A percentile compares a stretch with the other conserved stretches of the same genome.
Conservation (phyloP, 2,329 filamentous ascomycete genomes). For the Botrytis sinoallii region DNA sequence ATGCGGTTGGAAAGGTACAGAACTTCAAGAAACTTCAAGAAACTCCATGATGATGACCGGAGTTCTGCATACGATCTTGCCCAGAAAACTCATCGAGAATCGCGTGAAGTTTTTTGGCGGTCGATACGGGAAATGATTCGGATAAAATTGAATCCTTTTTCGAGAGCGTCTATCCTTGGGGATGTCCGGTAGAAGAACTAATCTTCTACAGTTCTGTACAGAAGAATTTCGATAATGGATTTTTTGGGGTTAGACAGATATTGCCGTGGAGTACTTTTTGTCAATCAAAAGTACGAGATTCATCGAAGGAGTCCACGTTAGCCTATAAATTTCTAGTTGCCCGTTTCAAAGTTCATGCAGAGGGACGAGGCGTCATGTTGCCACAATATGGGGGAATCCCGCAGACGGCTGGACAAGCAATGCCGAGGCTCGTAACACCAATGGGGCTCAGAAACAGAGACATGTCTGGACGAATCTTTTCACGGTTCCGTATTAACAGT, state of each 20-base stretch:
- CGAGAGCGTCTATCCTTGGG: background rate
- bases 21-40: rapidly evolving
- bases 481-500: background rate
- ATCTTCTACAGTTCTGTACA: background rate
- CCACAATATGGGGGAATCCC: background rate
- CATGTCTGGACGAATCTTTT: background rate
- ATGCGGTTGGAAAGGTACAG: background rate
- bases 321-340: background rate
- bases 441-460: background rate
- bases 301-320: background rate
- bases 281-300: background rate
- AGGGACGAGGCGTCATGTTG: background rate
- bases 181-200: background rate
- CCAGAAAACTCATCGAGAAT: background rate
- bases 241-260: background rate
- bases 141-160: background rate
- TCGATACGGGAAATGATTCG: background rate
- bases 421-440: background rate
- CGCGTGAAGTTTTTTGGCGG: background rate
- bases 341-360: background rate
- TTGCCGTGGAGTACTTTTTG: background rate
- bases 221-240: background rate
- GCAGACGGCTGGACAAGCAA: background rate
- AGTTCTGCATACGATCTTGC: background rate
- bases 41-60: background rate